phyloP scores from a whole-genome alignment of 352 stramenopile genomes.

The Phytophthora pinifolia region DNA sequence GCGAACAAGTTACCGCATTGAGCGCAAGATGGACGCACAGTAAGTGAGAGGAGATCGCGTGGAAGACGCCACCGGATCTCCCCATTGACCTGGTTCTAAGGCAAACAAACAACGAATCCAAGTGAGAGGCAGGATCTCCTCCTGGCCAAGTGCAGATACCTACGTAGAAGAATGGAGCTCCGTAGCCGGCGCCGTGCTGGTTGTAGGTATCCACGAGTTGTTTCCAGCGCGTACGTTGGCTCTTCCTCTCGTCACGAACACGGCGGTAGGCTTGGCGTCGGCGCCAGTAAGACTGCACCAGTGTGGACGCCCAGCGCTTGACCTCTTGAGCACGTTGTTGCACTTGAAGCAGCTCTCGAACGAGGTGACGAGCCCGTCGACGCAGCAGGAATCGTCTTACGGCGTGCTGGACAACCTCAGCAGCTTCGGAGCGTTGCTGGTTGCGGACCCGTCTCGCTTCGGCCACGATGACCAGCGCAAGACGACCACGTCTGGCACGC shows the following conservation, averaged over 20 bases:
- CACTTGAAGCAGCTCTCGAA: slow-evolving; percentile 44
- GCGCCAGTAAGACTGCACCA: slow-evolving; percentile 75
- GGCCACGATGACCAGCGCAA: slow-evolving; percentile 39
- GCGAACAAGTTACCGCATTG: slow-evolving; percentile 77
- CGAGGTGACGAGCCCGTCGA: slow-evolving; percentile 40
- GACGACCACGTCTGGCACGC: slow-evolving; percentile 43
- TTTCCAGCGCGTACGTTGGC: slow-evolving; percentile 87
- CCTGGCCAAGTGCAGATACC: slow-evolving; percentile 4
- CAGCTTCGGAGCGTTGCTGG: slow-evolving; percentile 35
- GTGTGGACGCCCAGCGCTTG: slow-evolving; percentile 62
- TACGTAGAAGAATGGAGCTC: slow-evolving; percentile 93
- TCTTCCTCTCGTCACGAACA: slow-evolving; percentile 34
- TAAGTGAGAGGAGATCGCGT: slow-evolving; percentile 82
- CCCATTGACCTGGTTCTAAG: slow-evolving; percentile 88
- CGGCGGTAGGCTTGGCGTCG: slow-evolving; percentile 37
- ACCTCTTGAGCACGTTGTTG: slow-evolving; percentile 56
- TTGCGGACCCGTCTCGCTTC: slow-evolving; percentile 37
- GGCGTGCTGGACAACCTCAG: slow-evolving; percentile 45
- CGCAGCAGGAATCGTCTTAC: slow-evolving; percentile 50
- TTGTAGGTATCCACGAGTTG: slow-evolving; percentile 88
- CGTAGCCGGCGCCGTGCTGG: slow-evolving; percentile 60
- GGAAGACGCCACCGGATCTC: slow-evolving; percentile 92
- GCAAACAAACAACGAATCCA: not conserved
- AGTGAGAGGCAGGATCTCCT: not conserved
- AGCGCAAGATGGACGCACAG: slow-evolving; percentile 71